These are phyloP conservation scores for Candida berthetii DNA, from an alignment of 805 yeast genomes.

Conservation along the genomic window DNA sequence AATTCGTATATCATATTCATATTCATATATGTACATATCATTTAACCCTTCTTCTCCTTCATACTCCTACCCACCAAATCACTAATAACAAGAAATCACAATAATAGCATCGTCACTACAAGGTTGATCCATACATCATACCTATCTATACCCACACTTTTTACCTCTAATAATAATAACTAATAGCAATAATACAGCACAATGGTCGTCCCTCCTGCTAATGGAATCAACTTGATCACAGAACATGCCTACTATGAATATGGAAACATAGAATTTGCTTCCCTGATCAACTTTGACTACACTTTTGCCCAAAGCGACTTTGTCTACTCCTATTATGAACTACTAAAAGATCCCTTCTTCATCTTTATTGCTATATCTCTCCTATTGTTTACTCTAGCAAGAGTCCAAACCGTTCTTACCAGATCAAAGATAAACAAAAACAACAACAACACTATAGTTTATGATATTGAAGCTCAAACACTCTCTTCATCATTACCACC, in stretches of 20 bases:
- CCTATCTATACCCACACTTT: too few relatives aligned
- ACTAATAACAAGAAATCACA: too few relatives aligned
- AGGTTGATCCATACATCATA: too few relatives aligned
- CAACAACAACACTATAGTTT: too few relatives aligned
- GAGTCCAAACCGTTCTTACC: neutral
- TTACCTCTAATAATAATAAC: too few relatives aligned
- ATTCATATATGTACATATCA: too few relatives aligned
- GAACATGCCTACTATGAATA: slow-evolving; percentile 23
- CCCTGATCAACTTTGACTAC: slow-evolving; percentile 13
- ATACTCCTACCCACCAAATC: too few relatives aligned
- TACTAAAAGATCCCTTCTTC: neutral
- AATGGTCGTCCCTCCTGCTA: slow-evolving; percentile 21
- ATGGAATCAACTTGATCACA: slow-evolving; percentile 12
- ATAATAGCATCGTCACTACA: too few relatives aligned
- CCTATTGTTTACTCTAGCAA: neutral
- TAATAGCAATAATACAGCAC: neutral
- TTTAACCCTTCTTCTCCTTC: too few relatives aligned
- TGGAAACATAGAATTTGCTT: slow-evolving; percentile 9
- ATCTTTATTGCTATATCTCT: neutral
- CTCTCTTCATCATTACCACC: slow-evolving; percentile 1
- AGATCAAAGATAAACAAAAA: too few relatives aligned
- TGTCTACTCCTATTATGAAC: neutral
- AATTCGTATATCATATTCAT: too few relatives aligned
- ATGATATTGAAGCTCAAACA: slow-evolving; percentile 1
- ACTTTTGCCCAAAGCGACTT: slow-evolving; percentile 4